Evolutionary conservation across 192 early-diverging fungal species (phyloP).

Genomic region (Mortierella antarctica): DNA sequence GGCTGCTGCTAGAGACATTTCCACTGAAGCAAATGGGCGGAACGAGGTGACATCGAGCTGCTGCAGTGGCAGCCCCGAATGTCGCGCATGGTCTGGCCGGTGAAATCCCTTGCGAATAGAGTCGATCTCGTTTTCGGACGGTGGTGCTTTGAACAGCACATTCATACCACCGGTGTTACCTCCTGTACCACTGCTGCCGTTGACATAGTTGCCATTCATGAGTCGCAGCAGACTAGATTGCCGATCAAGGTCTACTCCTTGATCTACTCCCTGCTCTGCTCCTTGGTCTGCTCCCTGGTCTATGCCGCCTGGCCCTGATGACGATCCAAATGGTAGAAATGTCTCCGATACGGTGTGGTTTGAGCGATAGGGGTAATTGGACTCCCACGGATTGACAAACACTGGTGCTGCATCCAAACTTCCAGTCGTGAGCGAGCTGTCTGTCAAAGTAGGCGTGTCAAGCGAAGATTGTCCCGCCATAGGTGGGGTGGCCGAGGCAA

Average conservation of each 20-base stretch:
- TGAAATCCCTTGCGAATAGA: constrained; percentile 33
- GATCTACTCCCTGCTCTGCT: neutral
- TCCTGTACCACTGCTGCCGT: neutral
- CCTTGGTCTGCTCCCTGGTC: neutral
- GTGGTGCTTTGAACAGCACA: neutral
- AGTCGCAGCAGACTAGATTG: constrained; percentile 35
- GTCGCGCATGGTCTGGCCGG: constrained; percentile 16
- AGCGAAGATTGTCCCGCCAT: neutral
- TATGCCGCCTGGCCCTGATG: neutral
- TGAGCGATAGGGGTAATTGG: constrained; percentile 12
- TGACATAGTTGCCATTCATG: constrained; percentile 20
- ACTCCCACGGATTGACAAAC: constrained; percentile 49
- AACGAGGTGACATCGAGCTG: neutral
- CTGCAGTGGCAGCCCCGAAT: neutral
- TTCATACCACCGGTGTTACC: neutral
- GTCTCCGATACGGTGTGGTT: constrained; percentile 30
- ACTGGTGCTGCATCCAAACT: neutral
- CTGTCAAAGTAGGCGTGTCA: neutral
- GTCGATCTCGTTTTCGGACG: constrained; percentile 11
- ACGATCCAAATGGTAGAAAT: constrained; percentile 23
- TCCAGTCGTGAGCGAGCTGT: neutral
- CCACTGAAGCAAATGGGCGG: constrained; percentile 23
- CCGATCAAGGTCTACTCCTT: neutral
- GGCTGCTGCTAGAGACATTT: constrained; percentile 38
- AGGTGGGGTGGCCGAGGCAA: neutral